These are phyloP conservation scores for Bolboschoenus planiculmis DNA, from an alignment of 176 grass and related monocot species.

Conservation along the genomic window DNA sequence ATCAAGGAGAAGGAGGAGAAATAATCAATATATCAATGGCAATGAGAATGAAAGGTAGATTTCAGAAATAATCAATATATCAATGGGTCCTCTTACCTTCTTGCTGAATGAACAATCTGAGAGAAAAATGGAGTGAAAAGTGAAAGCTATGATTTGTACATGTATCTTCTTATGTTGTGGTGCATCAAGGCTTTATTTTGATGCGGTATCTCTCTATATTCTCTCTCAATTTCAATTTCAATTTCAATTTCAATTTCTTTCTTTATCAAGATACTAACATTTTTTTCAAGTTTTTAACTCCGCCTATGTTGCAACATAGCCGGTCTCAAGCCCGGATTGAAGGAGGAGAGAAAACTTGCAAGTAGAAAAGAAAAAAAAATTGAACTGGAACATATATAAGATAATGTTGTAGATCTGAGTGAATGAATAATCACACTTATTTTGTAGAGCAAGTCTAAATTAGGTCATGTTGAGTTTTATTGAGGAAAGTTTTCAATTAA, in stretches of 20 bases:
- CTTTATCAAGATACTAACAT: background rate
- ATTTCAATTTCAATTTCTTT: background rate
- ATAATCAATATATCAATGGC: background rate
- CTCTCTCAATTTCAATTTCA: background rate
- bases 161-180: background rate
- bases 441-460: background rate
- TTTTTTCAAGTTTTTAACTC: background rate
- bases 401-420: too few species aligned
- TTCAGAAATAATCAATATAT: background rate
- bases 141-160: too few species aligned
- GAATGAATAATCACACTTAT: too few species aligned
- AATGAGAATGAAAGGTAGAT: background rate
- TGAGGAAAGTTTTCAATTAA: too few species aligned
- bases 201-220: background rate
- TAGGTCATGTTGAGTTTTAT: too few species aligned
- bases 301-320: background rate
- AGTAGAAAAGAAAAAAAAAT: too few species aligned
- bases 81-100: too few species aligned
- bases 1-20: background rate
- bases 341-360: background rate
- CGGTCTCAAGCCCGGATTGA: background rate
- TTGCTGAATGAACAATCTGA: too few species aligned
- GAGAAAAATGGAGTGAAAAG: too few species aligned
- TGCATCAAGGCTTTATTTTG: background rate
- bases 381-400: too few species aligned